Conservation (phyloP, 208 protist species). For the Acanthamoeba divionensis region DNA sequence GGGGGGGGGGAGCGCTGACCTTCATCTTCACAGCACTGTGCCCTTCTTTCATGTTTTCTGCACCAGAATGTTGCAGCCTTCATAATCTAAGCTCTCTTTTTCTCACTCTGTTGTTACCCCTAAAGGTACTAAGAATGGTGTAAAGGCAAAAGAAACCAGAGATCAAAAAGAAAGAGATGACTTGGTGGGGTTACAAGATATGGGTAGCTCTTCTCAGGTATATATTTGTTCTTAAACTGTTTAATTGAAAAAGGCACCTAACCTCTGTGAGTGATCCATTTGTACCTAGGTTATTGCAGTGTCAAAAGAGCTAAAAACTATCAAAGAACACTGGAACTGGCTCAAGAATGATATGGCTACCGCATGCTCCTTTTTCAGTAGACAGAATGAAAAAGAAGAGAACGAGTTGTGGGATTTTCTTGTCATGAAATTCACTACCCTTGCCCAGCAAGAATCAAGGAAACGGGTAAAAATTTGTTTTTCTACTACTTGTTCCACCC, state of each 20-base stretch:
- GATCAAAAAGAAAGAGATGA: neutral
- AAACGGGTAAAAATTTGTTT: neutral
- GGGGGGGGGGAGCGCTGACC: neutral
- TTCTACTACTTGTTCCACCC: neutral
- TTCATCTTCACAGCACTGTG: constrained; percentile 28
- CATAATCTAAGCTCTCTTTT: neutral
- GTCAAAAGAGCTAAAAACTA: neutral
- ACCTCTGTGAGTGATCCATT: neutral
- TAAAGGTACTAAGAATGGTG: neutral
- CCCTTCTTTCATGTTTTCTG: neutral
- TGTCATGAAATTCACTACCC: constrained; percentile 3
- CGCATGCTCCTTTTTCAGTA: constrained; percentile 47
- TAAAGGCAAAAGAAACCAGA: neutral
- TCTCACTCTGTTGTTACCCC: neutral
- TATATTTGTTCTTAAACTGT: neutral
- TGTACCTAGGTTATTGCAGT: too few relatives aligned
- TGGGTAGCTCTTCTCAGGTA: neutral
- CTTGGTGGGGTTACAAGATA: neutral
- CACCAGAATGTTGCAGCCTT: neutral
- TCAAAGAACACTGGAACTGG: constrained; percentile 53
- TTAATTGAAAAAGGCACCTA: neutral
- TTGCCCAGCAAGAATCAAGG: constrained; percentile 31
- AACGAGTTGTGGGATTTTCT: constrained; percentile 49
- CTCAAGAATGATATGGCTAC: neutral
- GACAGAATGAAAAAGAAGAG: neutral